Evolutionary conservation across 1,139 yeast species (phyloP).

Genomic region (Protomyces macrosporus): DNA sequence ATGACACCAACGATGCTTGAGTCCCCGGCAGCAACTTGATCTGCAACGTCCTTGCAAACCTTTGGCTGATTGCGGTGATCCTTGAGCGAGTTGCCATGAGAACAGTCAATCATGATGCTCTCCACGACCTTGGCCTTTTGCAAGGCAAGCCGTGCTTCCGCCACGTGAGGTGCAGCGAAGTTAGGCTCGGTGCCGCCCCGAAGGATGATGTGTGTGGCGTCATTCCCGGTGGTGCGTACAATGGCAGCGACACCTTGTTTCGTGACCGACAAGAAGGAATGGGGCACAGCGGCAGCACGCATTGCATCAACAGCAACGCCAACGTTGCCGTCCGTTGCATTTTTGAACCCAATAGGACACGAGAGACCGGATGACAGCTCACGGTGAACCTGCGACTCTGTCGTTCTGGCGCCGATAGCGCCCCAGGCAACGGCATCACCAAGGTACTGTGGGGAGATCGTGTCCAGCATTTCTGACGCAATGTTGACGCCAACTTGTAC

Average conservation of each 20-base stretch:
- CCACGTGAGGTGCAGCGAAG: conserved; percentile 74
- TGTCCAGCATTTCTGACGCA: conserved; percentile 96
- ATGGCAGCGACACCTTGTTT: conserved; percentile 85
- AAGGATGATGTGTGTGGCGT: conserved; percentile 67
- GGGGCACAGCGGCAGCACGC: conserved; percentile 84
- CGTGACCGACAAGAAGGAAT: conserved; percentile 95
- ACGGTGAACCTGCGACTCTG: conserved; percentile 96
- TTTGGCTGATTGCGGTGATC: conserved; percentile 92
- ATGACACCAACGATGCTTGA: conserved; percentile 78
- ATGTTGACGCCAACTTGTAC: conserved; percentile 54
- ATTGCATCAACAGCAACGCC: conserved; percentile 94
- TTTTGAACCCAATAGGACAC: conserved; percentile 97
- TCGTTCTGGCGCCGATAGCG: conserved; percentile 98
- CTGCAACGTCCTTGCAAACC: conserved; percentile 72
- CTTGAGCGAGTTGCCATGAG: conserved; percentile 93
- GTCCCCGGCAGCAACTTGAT: conserved; percentile 79
- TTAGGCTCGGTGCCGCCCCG: conserved; percentile 95
- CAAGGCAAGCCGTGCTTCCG: conserved; percentile 64
- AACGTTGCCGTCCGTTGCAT: conserved; percentile 88
- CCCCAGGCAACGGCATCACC: conserved; percentile 89
- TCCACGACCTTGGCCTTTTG: conserved; percentile 42
- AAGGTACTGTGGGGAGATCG: conserved; percentile 95
- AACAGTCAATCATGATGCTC: conserved; percentile 87
- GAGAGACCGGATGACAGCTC: conserved; percentile 94
- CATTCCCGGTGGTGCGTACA: conserved; percentile 29